Conservation (phyloP, 2,329 filamentous ascomycete species). For the Sporothrix phasma region DNA sequence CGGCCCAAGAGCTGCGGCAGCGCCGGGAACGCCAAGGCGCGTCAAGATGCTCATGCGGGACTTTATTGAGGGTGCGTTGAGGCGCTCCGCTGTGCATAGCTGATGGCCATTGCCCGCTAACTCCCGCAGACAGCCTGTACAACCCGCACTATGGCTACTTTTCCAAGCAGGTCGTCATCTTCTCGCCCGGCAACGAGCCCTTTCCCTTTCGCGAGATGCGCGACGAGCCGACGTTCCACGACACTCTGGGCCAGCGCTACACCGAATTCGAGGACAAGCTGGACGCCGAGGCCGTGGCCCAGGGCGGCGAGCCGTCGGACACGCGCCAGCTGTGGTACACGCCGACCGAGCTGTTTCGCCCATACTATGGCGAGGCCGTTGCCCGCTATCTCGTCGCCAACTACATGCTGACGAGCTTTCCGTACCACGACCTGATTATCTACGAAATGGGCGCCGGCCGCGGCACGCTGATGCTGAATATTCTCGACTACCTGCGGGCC, state of each 20-base stretch:
- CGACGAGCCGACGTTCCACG: slow-evolving; percentile 79
- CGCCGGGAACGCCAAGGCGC: slow-evolving; percentile 67
- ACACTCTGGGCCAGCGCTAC: slow-evolving; percentile 67
- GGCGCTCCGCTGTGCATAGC: slow-evolving; percentile 10
- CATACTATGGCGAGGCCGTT: slow-evolving; percentile 93
- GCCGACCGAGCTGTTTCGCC: slow-evolving; percentile 90
- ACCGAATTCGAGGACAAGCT: slow-evolving; percentile 82
- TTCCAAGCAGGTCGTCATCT: slow-evolving; percentile 92
- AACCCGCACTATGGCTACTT: slow-evolving; percentile 95
- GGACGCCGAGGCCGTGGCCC: slow-evolving; percentile 50
- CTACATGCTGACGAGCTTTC: slow-evolving; percentile 88
- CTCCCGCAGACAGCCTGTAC: slow-evolving; percentile 68
- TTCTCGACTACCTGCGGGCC: slow-evolving; percentile 89
- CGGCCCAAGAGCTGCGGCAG: slow-evolving; percentile 63
- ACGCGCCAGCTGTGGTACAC: slow-evolving; percentile 96
- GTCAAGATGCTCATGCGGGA: slow-evolving; percentile 97
- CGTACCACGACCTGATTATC: slow-evolving; percentile 92
- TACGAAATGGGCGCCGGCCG: slow-evolving; percentile 98
- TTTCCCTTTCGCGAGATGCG: slow-evolving; percentile 76
- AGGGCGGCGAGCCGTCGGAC: slow-evolving; percentile 52
- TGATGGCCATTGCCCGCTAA: not conserved
- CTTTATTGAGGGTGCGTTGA: slow-evolving; percentile 75
- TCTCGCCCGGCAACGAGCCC: slow-evolving; percentile 78
- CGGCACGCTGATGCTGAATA: slow-evolving; percentile 95
- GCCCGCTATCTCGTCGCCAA: slow-evolving; percentile 93